Percentiles rank a stretch among this genome's conserved stretches.
Conservation (phyloP, 768 basidiomycete species). For the Serendipita sp. region DNA sequence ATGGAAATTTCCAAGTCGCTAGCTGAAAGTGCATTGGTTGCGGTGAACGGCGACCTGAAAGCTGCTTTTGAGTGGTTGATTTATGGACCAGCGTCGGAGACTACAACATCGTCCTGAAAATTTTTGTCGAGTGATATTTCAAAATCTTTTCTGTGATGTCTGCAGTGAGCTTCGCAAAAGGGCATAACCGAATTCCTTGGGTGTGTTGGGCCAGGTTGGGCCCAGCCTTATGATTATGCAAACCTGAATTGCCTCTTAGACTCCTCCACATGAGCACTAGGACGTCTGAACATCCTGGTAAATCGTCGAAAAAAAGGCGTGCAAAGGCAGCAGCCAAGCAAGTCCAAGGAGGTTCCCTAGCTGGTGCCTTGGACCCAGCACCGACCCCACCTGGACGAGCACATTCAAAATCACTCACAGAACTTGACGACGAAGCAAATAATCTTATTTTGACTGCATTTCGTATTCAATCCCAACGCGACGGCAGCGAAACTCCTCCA, state of each 20-base stretch:
- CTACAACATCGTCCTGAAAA: neutral
- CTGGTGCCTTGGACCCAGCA: no score
- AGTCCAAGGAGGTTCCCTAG: no score
- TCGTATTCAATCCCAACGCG: neutral
- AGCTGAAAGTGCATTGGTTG: neutral
- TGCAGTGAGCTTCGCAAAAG: no score
- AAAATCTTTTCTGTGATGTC: no score
- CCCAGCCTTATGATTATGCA: neutral
- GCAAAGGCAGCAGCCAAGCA: neutral
- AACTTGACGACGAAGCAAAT: neutral
- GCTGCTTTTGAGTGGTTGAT: neutral
- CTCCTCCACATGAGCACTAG: neutral
- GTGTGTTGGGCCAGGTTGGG: no score
- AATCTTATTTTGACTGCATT: neutral
- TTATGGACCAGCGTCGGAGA: neutral
- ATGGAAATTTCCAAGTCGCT: neutral
- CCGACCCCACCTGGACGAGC: neutral
- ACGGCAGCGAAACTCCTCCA: neutral
- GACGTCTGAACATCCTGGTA: neutral
- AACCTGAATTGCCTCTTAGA: neutral
- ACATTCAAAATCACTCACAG: neutral
- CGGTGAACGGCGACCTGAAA: constrained; percentile 3
- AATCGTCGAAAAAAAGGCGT: neutral
- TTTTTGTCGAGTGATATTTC: neutral
- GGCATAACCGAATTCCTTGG: no score